A percentile compares a stretch with the other conserved stretches of the same genome.
These are phyloP conservation scores for Fusarium piperis DNA, from an alignment of 2,329 filamentous ascomycete genomes.

Conservation along the genomic window DNA sequence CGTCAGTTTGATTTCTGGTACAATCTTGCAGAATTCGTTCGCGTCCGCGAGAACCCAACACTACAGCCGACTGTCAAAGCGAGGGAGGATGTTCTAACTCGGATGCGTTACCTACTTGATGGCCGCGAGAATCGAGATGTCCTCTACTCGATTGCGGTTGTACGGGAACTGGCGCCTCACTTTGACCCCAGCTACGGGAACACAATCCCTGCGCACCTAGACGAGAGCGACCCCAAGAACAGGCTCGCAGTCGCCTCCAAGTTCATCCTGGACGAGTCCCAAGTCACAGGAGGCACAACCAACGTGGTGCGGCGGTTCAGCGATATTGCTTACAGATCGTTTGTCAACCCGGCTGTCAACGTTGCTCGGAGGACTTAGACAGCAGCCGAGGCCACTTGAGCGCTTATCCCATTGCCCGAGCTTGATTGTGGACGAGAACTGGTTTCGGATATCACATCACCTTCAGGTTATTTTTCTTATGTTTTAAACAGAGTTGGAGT, in stretches of 20 bases:
- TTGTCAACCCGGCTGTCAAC: slow-evolving; percentile 63
- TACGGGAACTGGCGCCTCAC: slow-evolving; percentile 76
- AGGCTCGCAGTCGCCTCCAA: slow-evolving; percentile 75
- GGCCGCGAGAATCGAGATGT: slow-evolving; percentile 89
- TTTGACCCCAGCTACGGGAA: slow-evolving; percentile 68
- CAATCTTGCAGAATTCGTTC: slow-evolving; percentile 73
- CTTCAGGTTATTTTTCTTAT: slow-evolving; percentile 30
- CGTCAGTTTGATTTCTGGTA: slow-evolving; percentile 86
- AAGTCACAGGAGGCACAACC: slow-evolving; percentile 73
- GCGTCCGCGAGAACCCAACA: slow-evolving; percentile 65
- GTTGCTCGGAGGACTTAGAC: slow-evolving; percentile 46
- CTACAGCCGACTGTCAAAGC: slow-evolving; percentile 55
- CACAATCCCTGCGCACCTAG: slow-evolving; percentile 66
- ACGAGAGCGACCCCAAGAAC: slow-evolving; percentile 73
- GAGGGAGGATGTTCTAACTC: slow-evolving; percentile 72
- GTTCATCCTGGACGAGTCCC: slow-evolving; percentile 73
- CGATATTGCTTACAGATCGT: slow-evolving; percentile 71
- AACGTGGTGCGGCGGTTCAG: slow-evolving; percentile 77
- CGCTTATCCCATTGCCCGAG: background rate
- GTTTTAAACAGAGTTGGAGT: slow-evolving; percentile 19
- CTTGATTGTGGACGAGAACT: background rate
- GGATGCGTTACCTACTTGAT: slow-evolving; percentile 77
- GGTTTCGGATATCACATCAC: background rate
- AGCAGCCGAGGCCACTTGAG: background rate
- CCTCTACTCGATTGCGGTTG: slow-evolving; percentile 86